Evolutionary conservation across 2,329 filamentous ascomycete species (phyloP), one percentile per base, ranked within the genome.

Genomic region (Fusarium incarnatum): DNA sequence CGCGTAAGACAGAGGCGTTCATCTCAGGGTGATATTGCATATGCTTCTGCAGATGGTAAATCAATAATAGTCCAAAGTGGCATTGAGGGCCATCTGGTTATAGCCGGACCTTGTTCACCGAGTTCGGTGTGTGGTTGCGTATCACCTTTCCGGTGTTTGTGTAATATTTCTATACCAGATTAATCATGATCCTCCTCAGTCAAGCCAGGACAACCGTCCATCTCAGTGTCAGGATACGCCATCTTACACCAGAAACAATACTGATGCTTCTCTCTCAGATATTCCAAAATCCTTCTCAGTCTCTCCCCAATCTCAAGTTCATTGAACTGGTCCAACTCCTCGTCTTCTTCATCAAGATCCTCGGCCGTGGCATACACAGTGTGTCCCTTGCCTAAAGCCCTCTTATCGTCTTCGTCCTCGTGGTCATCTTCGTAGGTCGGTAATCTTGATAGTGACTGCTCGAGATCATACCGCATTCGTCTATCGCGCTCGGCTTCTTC

Each of bases 231-330:
- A 0, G 89, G 87, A 78, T 98, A 99, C 55, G 84, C 84, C 79
- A 87, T 92, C 79, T 98, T 98, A 81, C 96, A 99, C 92, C 94
- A 99, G 78, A 98, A 97, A 82, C 96, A 99, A 78, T 99, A 99
- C 46, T 85, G 81, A 76, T 94, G 88, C 76, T 87, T 87, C 50
- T 89, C 83, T 40, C 96, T 87, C 56, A 99, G 79, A 79, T 92
- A 90, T 20, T 82, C 78, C 12, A 97, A 86, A 16, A 97, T 79
- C 72, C 84, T 88, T 11, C 83, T 81, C 67, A 98, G 81, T 70
- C 89, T 88, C 73, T 97, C 91, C 3, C 82, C 82, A 3, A 89
- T 83, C 23, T 89, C 87, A 46, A 95, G 82, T 3, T 86, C 87
- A 75, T 94, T 89, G 74, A 97, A 98, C 60, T 88, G 90, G 28